Conservation (phyloP, 139 green algal genomes). For the Bryopsis sp. region DNA sequence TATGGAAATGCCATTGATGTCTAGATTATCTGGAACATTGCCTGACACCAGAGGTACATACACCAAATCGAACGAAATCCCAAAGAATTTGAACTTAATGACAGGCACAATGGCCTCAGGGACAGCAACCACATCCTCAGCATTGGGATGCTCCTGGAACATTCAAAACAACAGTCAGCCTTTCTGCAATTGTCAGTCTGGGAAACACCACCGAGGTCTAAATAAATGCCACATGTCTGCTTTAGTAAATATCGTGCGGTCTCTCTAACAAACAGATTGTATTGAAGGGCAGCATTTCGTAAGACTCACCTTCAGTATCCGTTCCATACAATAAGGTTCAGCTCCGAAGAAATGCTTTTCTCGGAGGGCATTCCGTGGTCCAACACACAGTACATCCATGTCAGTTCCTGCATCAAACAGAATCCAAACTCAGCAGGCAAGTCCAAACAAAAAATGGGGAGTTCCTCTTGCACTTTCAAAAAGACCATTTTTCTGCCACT, state of each 20-base stretch:
- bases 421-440: no score
- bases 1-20: constrained; percentile 8
- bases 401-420: constrained; percentile 8
- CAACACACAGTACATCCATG: neutral
- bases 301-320: neutral
- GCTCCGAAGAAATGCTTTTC: constrained; percentile 2
- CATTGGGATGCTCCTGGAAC: neutral
- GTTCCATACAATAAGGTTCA: constrained; percentile 1
- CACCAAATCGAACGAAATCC: constrained; percentile 9
- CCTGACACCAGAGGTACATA: constrained; percentile 1
- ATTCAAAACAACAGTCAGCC: neutral
- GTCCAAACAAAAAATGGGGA: no score
- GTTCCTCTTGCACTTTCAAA: no score
- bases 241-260: no score
- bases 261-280: no score
- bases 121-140: neutral
- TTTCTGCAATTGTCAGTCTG: neutral
- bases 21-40: neutral
- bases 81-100: constrained; percentile 8
- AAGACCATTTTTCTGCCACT: neutral
- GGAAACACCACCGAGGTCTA: no score
- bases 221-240: no score
- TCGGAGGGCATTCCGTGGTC: neutral
- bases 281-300: neutral
- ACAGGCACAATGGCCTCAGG: constrained; percentile 8